Evolutionary conservation across 1,284 basidiomycete species (phyloP), one percentile per base, ranked within the genome.

Genomic region (Ganoderma lucidum): DNA sequence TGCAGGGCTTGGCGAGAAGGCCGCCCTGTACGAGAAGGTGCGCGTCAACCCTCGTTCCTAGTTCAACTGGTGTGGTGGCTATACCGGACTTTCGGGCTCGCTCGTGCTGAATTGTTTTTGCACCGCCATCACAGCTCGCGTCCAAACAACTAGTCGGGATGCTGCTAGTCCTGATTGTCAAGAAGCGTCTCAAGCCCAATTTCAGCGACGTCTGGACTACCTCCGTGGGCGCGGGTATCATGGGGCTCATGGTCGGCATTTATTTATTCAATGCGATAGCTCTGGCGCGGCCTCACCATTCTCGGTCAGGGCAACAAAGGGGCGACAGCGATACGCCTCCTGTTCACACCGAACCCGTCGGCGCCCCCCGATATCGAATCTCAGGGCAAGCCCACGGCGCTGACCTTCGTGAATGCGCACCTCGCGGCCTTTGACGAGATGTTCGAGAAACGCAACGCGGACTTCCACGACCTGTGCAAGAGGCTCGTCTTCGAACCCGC

Each of bases 101-200:
- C 64, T 45, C 35, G 23, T 32, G 30, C 41, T 28, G 17, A 41
- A 55, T 63, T 41, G 37, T 45, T 32, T 66, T 41, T 66, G 60
- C 64, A 71, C 69, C 65, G 67, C 63, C 42, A 48, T 71, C 42
- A 23, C 60, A 94, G 92, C 82, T 94, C 44, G 81, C 79, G 30
- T 93, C 91, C 2, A 92, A 87, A 75, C 93, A 93, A 78, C 88
- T 94, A 3, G 93, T 94, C 53, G 93, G 93, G 32, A 91, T 94
- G 85, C 81, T 94, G 35, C 80, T 94, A 42, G 77, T 94, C 8
- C 78, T 92, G 41, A 80, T 94, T 41, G 88, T 88, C 17, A 90
- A 87, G 79, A 90, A 85, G 70, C 74, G 79, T 0, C 73, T 92
- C 55, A 80, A 78, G 12, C 61, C 75, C 9, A 85, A 83, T 71